Percentiles rank a stretch among this genome's conserved stretches.
phyloP scores from a whole-genome alignment of 768 basidiomycete species.

The Rhodotorula kratochvilovae region DNA sequence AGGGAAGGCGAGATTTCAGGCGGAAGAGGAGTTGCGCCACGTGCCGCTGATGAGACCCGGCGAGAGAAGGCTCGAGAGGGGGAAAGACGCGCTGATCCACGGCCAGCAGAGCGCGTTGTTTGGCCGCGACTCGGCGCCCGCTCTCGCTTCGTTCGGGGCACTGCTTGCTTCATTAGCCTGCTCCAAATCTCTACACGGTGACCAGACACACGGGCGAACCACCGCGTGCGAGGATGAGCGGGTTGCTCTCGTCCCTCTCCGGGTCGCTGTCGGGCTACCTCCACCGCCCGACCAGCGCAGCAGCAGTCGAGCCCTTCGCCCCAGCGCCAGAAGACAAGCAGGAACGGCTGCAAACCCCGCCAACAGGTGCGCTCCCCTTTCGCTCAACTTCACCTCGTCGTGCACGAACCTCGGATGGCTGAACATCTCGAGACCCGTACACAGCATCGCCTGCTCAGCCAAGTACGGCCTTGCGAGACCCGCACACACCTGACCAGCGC shows the following conservation, averaged over 20 bases:
- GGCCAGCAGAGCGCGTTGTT: too few species aligned
- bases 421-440: not conserved
- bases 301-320: not conserved
- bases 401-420: not conserved
- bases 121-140: too few species aligned
- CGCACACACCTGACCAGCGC: constrained; percentile 2
- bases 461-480: not conserved
- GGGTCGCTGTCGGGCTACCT: not conserved
- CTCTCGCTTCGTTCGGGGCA: too few species aligned
- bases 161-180: too few species aligned
- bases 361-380: not conserved
- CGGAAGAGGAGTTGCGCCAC: too few species aligned
- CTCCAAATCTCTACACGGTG: too few species aligned
- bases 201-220: too few species aligned
- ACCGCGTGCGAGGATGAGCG: not conserved
- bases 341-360: not conserved
- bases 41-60: too few species aligned
- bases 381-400: not conserved
- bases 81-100: not conserved
- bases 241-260: not conserved
- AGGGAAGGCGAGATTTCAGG: too few species aligned
- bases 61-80: too few species aligned
- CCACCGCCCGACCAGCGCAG: rapidly evolving
- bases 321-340: not conserved
- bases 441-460: not conserved